phyloP scores from a whole-genome alignment of 2,329 filamentous ascomycete species.

The Phyllachora maydis region DNA sequence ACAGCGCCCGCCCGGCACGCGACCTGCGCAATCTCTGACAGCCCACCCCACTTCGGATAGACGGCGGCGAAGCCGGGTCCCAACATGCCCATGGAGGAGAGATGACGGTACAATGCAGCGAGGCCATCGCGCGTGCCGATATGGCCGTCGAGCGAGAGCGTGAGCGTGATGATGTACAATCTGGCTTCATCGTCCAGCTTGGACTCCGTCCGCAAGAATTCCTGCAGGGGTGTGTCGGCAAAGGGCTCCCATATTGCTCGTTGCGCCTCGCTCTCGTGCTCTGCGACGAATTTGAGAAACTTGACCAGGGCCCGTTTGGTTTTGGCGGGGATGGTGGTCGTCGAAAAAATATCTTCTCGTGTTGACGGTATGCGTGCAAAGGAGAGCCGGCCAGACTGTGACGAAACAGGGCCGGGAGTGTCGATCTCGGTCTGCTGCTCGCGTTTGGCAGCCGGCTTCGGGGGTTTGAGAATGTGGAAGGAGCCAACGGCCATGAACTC shows the following conservation, averaged over 20 bases:
- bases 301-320: constrained; percentile 83
- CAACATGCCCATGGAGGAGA: constrained; percentile 72
- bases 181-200: constrained; percentile 48
- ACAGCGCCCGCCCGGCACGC: constrained; percentile 81
- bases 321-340: constrained; percentile 52
- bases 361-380: constrained; percentile 77
- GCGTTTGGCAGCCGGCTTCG: constrained; percentile 8
- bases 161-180: constrained; percentile 42
- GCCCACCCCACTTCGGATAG: constrained; percentile 80
- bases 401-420: too few species aligned
- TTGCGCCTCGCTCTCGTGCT: constrained; percentile 38
- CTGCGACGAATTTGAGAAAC: constrained; percentile 71
- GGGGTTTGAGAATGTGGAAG: constrained; percentile 58
- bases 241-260: constrained; percentile 35
- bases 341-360: constrained; percentile 77
- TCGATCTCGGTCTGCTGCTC: constrained; percentile 38
- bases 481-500: constrained; percentile 88
- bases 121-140: constrained; percentile 46
- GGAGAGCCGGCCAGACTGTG: too few species aligned
- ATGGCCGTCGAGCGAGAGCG: constrained; percentile 47
- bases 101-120: constrained; percentile 53
- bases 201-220: constrained; percentile 41
- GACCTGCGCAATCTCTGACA: constrained; percentile 77
- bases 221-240: constrained; percentile 29
- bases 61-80: constrained; percentile 79